Evolutionary conservation across 805 yeast species (phyloP), one percentile per base, ranked within the genome.

Genomic region (Pichia heedii): DNA sequence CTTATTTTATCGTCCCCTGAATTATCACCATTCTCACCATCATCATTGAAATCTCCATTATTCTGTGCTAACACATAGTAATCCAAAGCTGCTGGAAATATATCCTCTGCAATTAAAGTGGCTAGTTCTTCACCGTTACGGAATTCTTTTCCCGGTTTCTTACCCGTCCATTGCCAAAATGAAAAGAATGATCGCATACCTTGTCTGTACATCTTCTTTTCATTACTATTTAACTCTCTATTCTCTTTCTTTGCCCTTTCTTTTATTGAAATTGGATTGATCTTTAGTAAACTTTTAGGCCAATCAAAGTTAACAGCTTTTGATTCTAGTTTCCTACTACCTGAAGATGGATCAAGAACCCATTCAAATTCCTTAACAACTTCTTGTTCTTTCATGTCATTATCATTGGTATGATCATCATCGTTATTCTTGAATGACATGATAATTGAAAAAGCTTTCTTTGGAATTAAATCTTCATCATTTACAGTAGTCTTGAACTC

Each of bases 151-250:
- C 86, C 84, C 2, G 86, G 82, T 50, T 79, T 81, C 30, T 64
- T 59, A 0, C 95, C 95, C 1, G 93, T 82, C 89, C 94, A 88
- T 39, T 69, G 67, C 57, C 88, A 89, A 81, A 89, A 89, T 6
- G 87, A 81, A 61, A 90, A 89, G 55, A 90, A 82, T 13, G 90
- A 79, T 55, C 81, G 80, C 87, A 81, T 81, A 5, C 89, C 89
- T 18, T 69, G 56, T 45, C 89, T 65, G 55, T 82, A 82, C 44
- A 68, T 66, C 53, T 72, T 77, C 60, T 81, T 81, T 36, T 77
- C 79, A 19, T 71, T 75, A 19, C 60, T 49, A n/a, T 68, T 52
- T 36, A 77, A 64, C 26, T 69, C 67, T 19, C 58, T 58, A 2
- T 36, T 26, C 13, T 47, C 50, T 1, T 39, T 34, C 29, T 54